phyloP scores from a whole-genome alignment of 2,329 filamentous ascomycete species.

The Trichoderma sp. region DNA sequence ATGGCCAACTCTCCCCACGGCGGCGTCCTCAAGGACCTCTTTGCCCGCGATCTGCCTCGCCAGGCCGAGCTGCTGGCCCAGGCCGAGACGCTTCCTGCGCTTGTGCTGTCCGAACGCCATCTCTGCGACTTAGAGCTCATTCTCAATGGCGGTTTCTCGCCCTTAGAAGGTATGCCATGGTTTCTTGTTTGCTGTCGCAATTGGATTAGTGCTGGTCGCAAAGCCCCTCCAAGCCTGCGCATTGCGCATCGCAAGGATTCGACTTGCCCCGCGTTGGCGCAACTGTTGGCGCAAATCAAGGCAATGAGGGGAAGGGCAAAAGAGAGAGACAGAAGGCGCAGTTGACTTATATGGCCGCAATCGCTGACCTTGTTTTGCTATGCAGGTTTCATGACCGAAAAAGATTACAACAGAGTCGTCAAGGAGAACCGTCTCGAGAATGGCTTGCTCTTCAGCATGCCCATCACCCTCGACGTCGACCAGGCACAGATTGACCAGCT shows the following conservation, averaged over 20 bases:
- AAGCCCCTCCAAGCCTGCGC: not conserved
- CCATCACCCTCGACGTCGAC: conserved; percentile 88
- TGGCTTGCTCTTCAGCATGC: conserved; percentile 93
- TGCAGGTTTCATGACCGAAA: conserved; percentile 91
- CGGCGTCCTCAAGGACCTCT: conserved; percentile 95
- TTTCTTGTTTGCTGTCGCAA: not conserved
- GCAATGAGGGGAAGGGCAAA: not conserved
- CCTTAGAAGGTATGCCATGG: conserved; percentile 76
- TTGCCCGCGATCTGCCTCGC: conserved; percentile 86
- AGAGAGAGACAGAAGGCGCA: not conserved
- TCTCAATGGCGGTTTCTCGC: conserved; percentile 96
- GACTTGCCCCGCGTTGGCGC: not conserved
- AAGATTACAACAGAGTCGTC: conserved; percentile 96
- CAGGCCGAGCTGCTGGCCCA: conserved; percentile 78
- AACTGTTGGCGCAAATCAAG: not conserved
- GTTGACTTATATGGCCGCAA: not conserved
- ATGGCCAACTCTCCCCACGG: conserved; percentile 79
- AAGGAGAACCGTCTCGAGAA: conserved; percentile 81
- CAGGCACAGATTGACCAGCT: conserved; percentile 73
- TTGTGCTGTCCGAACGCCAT: conserved; percentile 88
- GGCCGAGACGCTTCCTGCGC: conserved; percentile 81
- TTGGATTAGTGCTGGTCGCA: not conserved
- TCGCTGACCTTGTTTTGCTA: conserved; percentile 25
- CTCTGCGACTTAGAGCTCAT: conserved; percentile 97
- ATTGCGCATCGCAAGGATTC: not conserved